Evolutionary conservation across 371 early-diverging fungal species (phyloP), one percentile per base, ranked within the genome.

Genomic region (Thermomucor indicae-seudaticae): DNA sequence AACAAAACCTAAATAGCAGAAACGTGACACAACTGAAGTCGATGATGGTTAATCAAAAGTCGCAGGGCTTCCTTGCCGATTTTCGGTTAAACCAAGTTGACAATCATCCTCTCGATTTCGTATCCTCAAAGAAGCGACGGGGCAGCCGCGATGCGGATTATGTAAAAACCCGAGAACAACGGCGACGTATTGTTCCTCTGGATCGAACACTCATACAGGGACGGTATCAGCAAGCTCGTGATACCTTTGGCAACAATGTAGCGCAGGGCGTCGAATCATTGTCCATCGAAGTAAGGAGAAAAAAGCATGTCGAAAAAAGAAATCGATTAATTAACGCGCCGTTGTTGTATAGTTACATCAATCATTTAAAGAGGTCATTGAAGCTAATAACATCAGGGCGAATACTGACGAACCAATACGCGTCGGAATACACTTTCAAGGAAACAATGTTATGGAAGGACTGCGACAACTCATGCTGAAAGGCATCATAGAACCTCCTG

Each of bases 371-470:
- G 19, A 22, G 16, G 27, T 10, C 28, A 40, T 42, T 22, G 35
- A 32, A 14, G 43, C 46, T 7, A 35, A 23, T 29, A 27, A n/a
- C n/a, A n/a, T n/a, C n/a, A n/a, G n/a, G n/a, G n/a, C n/a, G n/a
- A n/a, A n/a, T n/a, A n/a, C n/a, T n/a, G n/a, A n/a, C n/a, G n/a
- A n/a, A n/a, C n/a, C n/a, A n/a, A n/a, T n/a, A n/a, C n/a, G n/a
- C n/a, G n/a, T 52, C 45, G 44, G 35, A 14, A 48, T 81, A 11
- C 43, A 48, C 0, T 47, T 81, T 44, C 66, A 70, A 19, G 83
- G 83, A 0, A 38, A 45, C 0, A 79, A 72, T 65, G 74, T 82
- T 11, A 62, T 76, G 28, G 71, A 75, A 34, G 83, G 83, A 4
- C 20, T 82, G 12, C 67, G 60, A 43, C 53, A 57, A 10, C 38